Base-by-base conservation (phyloP, 208 protist genomes). In the Zelonia costaricensis region DNA sequence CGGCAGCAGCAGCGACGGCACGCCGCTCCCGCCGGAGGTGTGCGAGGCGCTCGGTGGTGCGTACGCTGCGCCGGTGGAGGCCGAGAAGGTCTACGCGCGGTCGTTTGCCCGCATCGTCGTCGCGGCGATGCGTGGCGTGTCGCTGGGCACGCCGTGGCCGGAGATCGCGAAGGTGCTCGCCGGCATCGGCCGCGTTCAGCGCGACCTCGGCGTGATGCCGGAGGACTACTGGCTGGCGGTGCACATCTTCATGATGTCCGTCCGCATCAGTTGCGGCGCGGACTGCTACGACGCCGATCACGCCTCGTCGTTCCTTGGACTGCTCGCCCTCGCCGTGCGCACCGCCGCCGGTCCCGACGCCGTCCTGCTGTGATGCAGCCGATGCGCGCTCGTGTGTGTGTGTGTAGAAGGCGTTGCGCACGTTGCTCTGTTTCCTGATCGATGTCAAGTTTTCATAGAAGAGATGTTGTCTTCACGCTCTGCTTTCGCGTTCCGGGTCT, bases 101-200 rank as follows among this genome's bases (percentile, higher is more conserved):
- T 93, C 89, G 18, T 95, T 95, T 64, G 43, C 91, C 15, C 83
- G 76, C 47, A 68, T 93, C 9, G 62, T 92, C 47, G 82, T 95
- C 45, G 70, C 70, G 23, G 80, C 82, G 27, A 78, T 92, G 62
- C 74, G 86, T 5, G 74, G 55, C 18, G 39, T 95, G 6, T 59
- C 62, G 36, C 42, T 69, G 10, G 44, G 58, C 31, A 60, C 53
- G 31, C 62, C 69, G 30, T 95, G 89, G 86, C 68, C 33, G 16
- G 76, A 92, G 22, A 80, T 75, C n/a, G 69, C 52, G 5, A 61
- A 63, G 38, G 72, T 78, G 16, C 58, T 95, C 18, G 35, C 52
- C 1, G 60, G 62, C 20, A 84, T 95, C 47, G 89, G 89, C 33
- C 38, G 54, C 45, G 58, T 64, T 27, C 89, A 95, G 35, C 68